Conservation (phyloP, 2,329 filamentous ascomycete species). For the Penicillium aurantiogriseum region DNA sequence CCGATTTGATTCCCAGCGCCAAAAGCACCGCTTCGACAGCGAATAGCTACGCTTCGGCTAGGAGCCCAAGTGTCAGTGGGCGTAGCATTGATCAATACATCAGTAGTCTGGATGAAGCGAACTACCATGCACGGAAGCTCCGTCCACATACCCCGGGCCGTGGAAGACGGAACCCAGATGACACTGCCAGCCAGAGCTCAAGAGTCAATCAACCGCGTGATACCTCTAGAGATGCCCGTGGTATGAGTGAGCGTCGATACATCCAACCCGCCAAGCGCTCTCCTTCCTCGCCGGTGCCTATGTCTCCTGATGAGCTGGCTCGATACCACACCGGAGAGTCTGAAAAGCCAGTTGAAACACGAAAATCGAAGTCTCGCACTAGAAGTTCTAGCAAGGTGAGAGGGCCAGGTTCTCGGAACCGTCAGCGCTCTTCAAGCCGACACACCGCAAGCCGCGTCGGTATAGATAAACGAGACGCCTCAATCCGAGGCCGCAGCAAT, state of each 20-base stretch:
- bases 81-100: conserved; percentile 80
- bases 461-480: conserved; percentile 26
- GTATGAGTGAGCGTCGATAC: conserved; percentile 63
- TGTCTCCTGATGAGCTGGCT: conserved; percentile 81
- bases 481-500: conserved; percentile 59
- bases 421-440: conserved; percentile 45
- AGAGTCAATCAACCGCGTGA: conserved; percentile 57
- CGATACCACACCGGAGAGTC: conserved; percentile 44
- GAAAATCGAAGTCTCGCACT: conserved; percentile 30
- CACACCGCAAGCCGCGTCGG: conserved; percentile 41
- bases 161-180: conserved; percentile 48
- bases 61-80: conserved; percentile 59
- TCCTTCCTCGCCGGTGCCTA: conserved; percentile 86
- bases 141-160: conserved; percentile 51
- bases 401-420: conserved; percentile 34
- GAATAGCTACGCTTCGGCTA: conserved; percentile 50
- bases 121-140: conserved; percentile 57
- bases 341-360: conserved; percentile 47
- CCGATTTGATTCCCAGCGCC: conserved; percentile 51
- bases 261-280: conserved; percentile 79
- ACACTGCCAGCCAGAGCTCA: conserved; percentile 49
- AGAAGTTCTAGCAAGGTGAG: conserved; percentile 55
- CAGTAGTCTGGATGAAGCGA: conserved; percentile 76
- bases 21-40: conserved; percentile 39
- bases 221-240: conserved; percentile 64